Conservation (phyloP, 2,329 filamentous ascomycete species). For the Xylaria sp. region DNA sequence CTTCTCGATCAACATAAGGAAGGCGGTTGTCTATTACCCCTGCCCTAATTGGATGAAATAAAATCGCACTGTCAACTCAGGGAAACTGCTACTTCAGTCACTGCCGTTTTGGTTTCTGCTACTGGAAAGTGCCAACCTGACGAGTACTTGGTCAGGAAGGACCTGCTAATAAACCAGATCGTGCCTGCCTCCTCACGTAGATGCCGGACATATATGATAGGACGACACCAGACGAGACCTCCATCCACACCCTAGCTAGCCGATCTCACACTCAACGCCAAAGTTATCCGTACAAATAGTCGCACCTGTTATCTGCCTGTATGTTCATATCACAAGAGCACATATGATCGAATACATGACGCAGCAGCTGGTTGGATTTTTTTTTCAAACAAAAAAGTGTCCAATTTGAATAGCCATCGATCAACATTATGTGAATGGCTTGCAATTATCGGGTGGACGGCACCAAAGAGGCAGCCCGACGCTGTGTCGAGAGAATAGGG, state of each 20-base stretch:
- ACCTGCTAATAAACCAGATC: too few relatives aligned
- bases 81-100: not conserved
- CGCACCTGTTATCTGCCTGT: not conserved
- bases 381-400: not conserved
- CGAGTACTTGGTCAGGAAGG: too few relatives aligned
- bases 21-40: not conserved
- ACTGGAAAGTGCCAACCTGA: too few relatives aligned
- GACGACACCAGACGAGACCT: too few relatives aligned
- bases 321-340: not conserved
- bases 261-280: too few relatives aligned
- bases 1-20: not conserved
- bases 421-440: too few relatives aligned
- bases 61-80: not conserved
- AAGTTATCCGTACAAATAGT: too few relatives aligned
- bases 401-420: not conserved
- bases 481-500: not conserved
- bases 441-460: too few relatives aligned
- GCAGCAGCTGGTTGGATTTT: not conserved
- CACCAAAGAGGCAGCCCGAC: too few relatives aligned
- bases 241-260: too few relatives aligned
- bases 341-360: not conserved
- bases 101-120: not conserved
- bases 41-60: not conserved
- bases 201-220: too few relatives aligned
- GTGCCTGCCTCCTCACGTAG: too few relatives aligned